Evolutionary conservation across 805 yeast genomes (phyloP).

Genomic region (Zygoascus tannicola): DNA sequence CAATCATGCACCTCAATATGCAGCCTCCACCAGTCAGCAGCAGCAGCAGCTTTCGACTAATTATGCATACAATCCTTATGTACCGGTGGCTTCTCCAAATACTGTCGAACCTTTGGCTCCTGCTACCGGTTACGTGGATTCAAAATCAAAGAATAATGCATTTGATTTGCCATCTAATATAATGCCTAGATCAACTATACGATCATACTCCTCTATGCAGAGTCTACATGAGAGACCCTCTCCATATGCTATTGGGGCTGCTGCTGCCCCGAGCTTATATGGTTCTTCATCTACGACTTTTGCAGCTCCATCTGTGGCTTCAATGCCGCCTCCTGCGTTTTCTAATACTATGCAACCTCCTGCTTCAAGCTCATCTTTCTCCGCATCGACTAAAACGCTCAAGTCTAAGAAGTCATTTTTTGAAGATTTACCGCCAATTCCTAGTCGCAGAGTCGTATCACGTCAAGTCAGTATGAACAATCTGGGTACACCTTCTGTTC

Average conservation of each 20-base stretch:
- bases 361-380: slow-evolving; percentile 4
- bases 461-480: slow-evolving; percentile 10
- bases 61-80: slow-evolving; percentile 1
- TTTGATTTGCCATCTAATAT: slow-evolving; percentile 28
- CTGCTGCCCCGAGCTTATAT: not conserved
- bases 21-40: no score
- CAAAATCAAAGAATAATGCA: slow-evolving; percentile 22
- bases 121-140: slow-evolving; percentile 14
- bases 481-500: not conserved
- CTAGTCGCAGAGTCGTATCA: slow-evolving; percentile 18
- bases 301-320: no score
- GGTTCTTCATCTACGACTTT: slow-evolving; percentile 6
- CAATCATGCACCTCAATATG: no score
- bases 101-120: slow-evolving; percentile 6
- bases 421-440: slow-evolving; percentile 45
- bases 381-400: slow-evolving; percentile 8
- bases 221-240: slow-evolving; percentile 1
- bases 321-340: not conserved
- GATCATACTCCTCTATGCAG: slow-evolving; percentile 18
- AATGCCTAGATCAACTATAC: slow-evolving; percentile 20
- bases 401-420: slow-evolving; percentile 40
- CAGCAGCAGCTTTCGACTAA: not conserved
- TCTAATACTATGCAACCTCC: slow-evolving; percentile 6
- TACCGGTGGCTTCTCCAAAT: slow-evolving; percentile 7
- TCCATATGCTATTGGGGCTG: not conserved